Base-by-base conservation (phyloP, 73 alveolate species). In the Effrenium voratum region DNA sequence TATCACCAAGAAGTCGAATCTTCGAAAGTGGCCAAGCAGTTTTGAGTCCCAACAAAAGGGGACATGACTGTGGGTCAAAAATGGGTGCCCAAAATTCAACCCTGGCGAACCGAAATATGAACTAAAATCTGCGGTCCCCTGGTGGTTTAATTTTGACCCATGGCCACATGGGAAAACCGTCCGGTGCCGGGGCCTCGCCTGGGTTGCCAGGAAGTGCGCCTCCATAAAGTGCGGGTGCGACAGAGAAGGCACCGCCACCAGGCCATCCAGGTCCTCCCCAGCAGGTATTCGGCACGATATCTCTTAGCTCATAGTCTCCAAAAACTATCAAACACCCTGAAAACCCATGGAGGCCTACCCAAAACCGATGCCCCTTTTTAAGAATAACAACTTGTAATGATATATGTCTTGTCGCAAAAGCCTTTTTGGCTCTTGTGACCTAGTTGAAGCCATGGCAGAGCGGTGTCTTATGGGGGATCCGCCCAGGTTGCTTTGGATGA, bases 141-240 rank as follows among this genome's bases (percentile, higher is more conserved):
- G 77, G 5, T 63, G 40, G 16, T 40, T 40, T 2, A 24, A 16
- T 66, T 2, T 66, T 66, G 79, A 66, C 34, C n/a, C 79, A 0
- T 66, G 1, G 0, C 79, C 79, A 66, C 79, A 66, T 30, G 8
- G 55, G n/a, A n/a, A 80, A n/a, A 44, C 6, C 5, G 45, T 12
- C 6, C 1, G 30, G 12, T 70, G 0, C 44, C 90, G 26, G 63
- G n/a, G 63, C 19, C 70, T 0, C 70, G 15, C 92, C 92, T 63
- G 84, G 32, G 96, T 88, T 2, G 96, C 96, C 72, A 88, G 28
- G 96, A 40, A 66, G 75, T 88, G 96, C 22, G 96, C 96, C 41
- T 88, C 96, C 96, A 88, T 88, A 86, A 88, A 88, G 75, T 88
- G 96, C 19, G 96, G 96, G 30, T 88, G 86, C 28, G 96, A 88